phyloP scores from a whole-genome alignment of 176 grass and related monocot species.

The Tuctoria greenei region DNA sequence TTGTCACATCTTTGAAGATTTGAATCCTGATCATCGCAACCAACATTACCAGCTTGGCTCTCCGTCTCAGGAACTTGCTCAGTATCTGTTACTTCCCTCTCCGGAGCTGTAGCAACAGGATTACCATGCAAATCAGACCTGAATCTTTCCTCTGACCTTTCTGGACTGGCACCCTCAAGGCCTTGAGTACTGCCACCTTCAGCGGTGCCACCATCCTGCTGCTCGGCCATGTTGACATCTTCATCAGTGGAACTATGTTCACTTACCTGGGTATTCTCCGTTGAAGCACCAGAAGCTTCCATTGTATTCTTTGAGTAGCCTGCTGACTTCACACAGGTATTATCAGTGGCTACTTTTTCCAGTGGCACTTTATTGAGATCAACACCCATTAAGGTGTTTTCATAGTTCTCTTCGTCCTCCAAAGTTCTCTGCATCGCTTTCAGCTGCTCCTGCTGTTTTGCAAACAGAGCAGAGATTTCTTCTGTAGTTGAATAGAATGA shows the following conservation, averaged over 20 bases:
- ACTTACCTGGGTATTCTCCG: conserved; percentile 51
- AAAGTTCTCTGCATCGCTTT: conserved; percentile 98
- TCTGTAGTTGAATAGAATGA: conserved; percentile 97
- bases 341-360: conserved; percentile 21
- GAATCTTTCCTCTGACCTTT: conserved; percentile 40
- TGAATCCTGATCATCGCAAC: conserved; percentile 41
- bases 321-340: conserved; percentile 28
- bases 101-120: conserved; percentile 38
- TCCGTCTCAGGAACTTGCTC: conserved; percentile 77
- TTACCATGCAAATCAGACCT: conserved; percentile 48
- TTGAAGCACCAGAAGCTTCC: conserved; percentile 58
- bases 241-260: conserved; percentile 52
- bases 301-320: conserved; percentile 34
- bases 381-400: conserved; percentile 51
- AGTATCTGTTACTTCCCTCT: conserved; percentile 60
- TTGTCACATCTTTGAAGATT: conserved; percentile 57
- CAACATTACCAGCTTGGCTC: conserved; percentile 56
- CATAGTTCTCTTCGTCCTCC: conserved; percentile 95
- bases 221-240: conserved; percentile 51
- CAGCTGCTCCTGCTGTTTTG: conserved; percentile 94
- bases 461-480: conserved; percentile 84
- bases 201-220: conserved; percentile 47
- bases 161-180: conserved; percentile 58
- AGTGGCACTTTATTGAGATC: conserved; percentile 49
- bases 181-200: conserved; percentile 70